Percentiles rank a stretch among this genome's conserved stretches.
Conservation (phyloP, 1,139 yeast species). For the Suhomyces maxii region DNA sequence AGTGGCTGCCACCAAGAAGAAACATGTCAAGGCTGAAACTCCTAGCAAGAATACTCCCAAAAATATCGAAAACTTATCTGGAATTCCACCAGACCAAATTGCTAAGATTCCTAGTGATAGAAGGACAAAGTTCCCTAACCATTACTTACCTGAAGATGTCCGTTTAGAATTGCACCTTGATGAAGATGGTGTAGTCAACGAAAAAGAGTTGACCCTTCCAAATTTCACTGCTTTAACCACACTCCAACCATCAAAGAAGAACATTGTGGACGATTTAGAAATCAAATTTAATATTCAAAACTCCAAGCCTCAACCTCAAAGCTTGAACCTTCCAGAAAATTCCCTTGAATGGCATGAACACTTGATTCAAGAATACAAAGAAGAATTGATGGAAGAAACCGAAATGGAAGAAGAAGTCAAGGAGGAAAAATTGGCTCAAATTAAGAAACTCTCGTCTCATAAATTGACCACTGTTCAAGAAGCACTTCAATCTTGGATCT, state of each 20-base stretch:
- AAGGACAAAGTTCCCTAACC: conserved; percentile 30
- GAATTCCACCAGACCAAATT: conserved; percentile 1
- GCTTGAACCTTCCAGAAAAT: conserved; percentile 33
- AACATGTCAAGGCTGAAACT: conserved; percentile 5
- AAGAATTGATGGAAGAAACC: conserved; percentile 18
- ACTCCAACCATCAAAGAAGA: conserved; percentile 42
- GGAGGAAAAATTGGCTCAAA: conserved; percentile 9
- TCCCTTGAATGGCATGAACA: conserved; percentile 25
- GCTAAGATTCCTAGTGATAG: conserved; percentile 10
- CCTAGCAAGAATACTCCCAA: conserved; percentile 3
- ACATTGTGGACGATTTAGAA: conserved; percentile 38
- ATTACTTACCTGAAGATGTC: conserved; percentile 38
- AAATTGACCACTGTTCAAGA: conserved; percentile 29
- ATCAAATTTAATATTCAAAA: conserved; percentile 45
- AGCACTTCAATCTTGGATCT: conserved; percentile 71
- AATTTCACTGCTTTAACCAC: conserved; percentile 16
- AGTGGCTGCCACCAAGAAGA: conserved; percentile 4
- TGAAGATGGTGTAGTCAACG: conserved; percentile 12
- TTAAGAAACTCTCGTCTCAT: conserved; percentile 22
- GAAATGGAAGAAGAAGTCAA: conserved; percentile 3
- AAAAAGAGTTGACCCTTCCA: conserved; percentile 8
- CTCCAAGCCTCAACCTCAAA: conserved; percentile 31
- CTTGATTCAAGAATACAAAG: conserved; percentile 17
- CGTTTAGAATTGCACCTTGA: conserved; percentile 23
- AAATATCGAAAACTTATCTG: neutral